A percentile compares a stretch with the other conserved stretches of the same genome.
Conservation (phyloP, 306 rosid genomes). For the Citrullus amarus region DNA sequence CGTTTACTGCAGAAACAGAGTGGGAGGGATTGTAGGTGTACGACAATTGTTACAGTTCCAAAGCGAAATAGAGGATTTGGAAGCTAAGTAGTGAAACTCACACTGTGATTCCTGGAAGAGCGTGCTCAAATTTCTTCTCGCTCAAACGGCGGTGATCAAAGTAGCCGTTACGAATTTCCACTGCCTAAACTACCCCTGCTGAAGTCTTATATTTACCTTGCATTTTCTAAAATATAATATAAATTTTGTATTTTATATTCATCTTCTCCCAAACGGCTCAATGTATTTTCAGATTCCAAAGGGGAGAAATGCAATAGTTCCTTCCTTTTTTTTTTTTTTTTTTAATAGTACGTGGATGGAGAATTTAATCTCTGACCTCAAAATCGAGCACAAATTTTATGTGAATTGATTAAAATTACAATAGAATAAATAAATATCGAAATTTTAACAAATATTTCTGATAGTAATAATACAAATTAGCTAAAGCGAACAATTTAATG, state of each 20-base stretch:
- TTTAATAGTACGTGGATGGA: too few relatives aligned
- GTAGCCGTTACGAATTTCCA: neutral
- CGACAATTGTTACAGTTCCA: neutral
- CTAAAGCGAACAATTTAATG: too few relatives aligned
- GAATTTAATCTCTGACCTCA: too few relatives aligned
- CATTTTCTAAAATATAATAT: neutral
- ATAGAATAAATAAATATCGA: too few relatives aligned
- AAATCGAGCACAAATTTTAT: too few relatives aligned
- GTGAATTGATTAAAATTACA: too few relatives aligned
- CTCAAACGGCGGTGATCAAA: conserved; percentile 2
- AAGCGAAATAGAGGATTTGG: neutral
- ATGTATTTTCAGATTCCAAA: neutral
- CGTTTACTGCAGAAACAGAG: neutral
- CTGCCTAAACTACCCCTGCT: neutral
- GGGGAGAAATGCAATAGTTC: neutral
- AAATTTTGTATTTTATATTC: neutral
- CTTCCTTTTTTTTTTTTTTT: too few relatives aligned
- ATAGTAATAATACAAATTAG: too few relatives aligned
- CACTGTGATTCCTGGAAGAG: neutral
- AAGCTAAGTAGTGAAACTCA: neutral
- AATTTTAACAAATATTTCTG: too few relatives aligned
- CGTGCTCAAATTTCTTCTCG: neutral
- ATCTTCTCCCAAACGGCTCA: neutral
- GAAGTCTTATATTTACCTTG: neutral
- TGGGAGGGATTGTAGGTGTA: neutral